Evolutionary conservation across 2,329 filamentous ascomycete genomes (phyloP), one percentile per base, ranked within the genome.

Genomic region (Piedraia hortae): DNA sequence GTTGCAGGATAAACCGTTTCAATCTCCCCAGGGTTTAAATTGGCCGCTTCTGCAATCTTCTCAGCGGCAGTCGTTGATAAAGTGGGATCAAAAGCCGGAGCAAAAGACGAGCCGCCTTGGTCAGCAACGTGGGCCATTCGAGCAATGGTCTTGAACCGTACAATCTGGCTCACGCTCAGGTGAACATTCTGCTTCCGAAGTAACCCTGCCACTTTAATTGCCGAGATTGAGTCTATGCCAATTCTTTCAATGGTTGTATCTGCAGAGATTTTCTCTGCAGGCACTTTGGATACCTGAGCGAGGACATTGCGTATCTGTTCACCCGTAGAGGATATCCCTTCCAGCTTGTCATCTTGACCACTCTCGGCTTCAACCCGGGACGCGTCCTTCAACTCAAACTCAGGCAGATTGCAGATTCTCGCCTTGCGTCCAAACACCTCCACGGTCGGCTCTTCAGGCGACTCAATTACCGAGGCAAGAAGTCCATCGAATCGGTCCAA

Each of bases 141-240:
- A 2, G 45, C 37, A 11, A 88, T 53, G 0, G 62, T 75, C 3
- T 56, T 51, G 2, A 66, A 62, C 27, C 51, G 60, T 3, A 88
- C 47, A 34, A 90, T 61, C 17, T 74, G 61, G 18, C 70, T 66
- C 3, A 82, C 70, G 15, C 56, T 55, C 1, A 89, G 42, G 7
- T 47, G 43, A 5, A 90, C 44, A 0, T 54, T 59, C 18, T 54
- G 45, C 31, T 60, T 70, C 18, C 62, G 64, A 3, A 91, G 48
- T 5, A 78, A 50, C 0, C 68, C 59, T 5, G 66, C 63, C 3
- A 78, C 64, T 36, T 85, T 88, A 47, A 91, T 85, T 2, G 77
- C 70, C 30, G 69, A 82, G 41, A 91, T 89, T 0, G 80, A 91
- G 40, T 91, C 80, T 1, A 91, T 59, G 0, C 80, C 80, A 2